A percentile compares a stretch with the other conserved stretches of the same genome.
These are phyloP conservation scores for Atkinsonella texensis DNA, from an alignment of 2,329 filamentous ascomycete species.

Conservation along the genomic window DNA sequence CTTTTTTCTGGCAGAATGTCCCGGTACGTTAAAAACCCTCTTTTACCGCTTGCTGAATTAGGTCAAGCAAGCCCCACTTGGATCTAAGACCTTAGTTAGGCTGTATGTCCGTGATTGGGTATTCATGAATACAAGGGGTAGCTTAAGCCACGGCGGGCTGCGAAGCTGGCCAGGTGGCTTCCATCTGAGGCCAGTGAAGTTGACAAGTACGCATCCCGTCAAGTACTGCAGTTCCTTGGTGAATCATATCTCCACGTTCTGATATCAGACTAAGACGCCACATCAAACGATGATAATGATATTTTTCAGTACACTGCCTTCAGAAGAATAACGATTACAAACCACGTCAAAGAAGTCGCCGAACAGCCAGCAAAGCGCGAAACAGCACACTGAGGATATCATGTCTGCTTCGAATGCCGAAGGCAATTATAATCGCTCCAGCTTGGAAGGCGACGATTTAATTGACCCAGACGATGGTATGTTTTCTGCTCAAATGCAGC, in stretches of 20 bases:
- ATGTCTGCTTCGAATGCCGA: conserved; percentile 37
- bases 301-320: too few relatives aligned
- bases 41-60: too few relatives aligned
- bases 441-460: conserved; percentile 55
- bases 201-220: background rate
- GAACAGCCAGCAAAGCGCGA: background rate
- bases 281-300: too few relatives aligned
- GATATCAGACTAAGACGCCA: too few relatives aligned
- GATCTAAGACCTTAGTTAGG: too few relatives aligned
- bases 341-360: background rate
- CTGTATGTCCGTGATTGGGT: background rate
- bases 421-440: conserved; percentile 49
- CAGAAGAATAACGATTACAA: too few relatives aligned
- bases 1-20: too few relatives aligned
- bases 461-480: conserved; percentile 72
- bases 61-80: too few relatives aligned
- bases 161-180: conserved; percentile 4
- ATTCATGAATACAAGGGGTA: background rate
- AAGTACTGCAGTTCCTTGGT: too few relatives aligned
- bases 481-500: conserved; percentile 7
- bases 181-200: background rate
- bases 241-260: too few relatives aligned
- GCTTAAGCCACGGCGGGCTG: background rate
- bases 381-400: background rate
- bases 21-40: too few relatives aligned